Conservation (phyloP, 257 asterid species). For the Ophiorrhiza pumila region DNA sequence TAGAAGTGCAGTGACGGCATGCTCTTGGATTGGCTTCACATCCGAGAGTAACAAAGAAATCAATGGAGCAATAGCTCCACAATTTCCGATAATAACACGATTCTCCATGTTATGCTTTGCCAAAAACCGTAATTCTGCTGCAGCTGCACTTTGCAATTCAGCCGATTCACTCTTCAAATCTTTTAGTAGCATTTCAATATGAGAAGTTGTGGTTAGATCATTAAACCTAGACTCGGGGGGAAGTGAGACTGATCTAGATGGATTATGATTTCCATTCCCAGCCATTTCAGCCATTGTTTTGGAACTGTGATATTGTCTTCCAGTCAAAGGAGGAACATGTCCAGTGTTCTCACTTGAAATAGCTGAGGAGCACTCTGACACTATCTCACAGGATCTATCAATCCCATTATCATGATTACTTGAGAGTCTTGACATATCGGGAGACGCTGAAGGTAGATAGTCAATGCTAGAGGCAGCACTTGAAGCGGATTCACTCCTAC, state of each 20-base stretch:
- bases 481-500: constrained; percentile 84
- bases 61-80: constrained; percentile 78
- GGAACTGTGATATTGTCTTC: constrained; percentile 43
- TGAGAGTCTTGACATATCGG: constrained; percentile 47
- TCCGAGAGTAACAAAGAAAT: constrained; percentile 60
- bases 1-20: constrained; percentile 87
- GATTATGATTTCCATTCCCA: constrained; percentile 40
- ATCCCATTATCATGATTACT: constrained; percentile 38
- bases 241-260: constrained; percentile 43
- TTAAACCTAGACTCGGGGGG: constrained; percentile 40
- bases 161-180: constrained; percentile 48
- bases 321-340: constrained; percentile 35
- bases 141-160: constrained; percentile 67
- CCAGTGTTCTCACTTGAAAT: constrained; percentile 23
- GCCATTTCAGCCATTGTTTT: constrained; percentile 40
- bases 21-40: constrained; percentile 62
- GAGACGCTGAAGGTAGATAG: constrained; percentile 42
- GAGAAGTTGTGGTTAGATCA: constrained; percentile 54
- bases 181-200: constrained; percentile 58
- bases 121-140: constrained; percentile 71
- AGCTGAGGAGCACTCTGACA: constrained; percentile 31
- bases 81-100: constrained; percentile 65
- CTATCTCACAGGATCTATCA: constrained; percentile 36
- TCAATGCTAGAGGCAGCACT: constrained; percentile 88
- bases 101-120: constrained; percentile 73